Evolutionary conservation across 768 basidiomycete species (phyloP), one percentile per base, ranked within the genome.

Genomic region (Suillus discolor): DNA sequence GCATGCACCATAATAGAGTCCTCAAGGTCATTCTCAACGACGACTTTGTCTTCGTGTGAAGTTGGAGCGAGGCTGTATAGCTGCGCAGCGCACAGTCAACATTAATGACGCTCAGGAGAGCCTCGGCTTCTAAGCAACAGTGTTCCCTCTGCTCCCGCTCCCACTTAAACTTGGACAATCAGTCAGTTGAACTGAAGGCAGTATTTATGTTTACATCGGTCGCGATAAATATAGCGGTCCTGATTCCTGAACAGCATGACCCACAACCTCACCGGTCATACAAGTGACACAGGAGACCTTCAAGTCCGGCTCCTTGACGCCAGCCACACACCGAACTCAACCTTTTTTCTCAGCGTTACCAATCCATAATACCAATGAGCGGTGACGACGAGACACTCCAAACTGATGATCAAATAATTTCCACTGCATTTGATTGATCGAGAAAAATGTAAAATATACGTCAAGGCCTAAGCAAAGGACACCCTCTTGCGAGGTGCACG

Each of bases 401-500:
- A 7, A 7, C 63, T 34, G 41, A 63, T 55, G 62, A 63, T 60
- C 63, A 61, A 25, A 64, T 42, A 18, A 18, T 36, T 28, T 12
- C 23, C 28, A 65, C 59, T 42, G 41, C 59, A 60, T 25, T 28
- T 20, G 25, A 60, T 31, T 42, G 41, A 60, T 60, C 41, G 20
- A 60, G 16, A 20, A 42, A 41, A 7, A 42, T 41, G 59, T 28
- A 28, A 42, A 42, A 60, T 60, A 60, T 41, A 55, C 54, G 54
- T 55, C 54, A 60, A 6, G 65, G 63, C 64, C 72, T 68, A 77
- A 65, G 68, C 72, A 70, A 77, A 77, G 9, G 76, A 74, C 25
- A 77, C 76, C 67, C 70, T 77, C 71, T 79, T 77, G 67, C 76
- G 77, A 67, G 77, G 71, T 47, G 65, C 63, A 31, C 69, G 45